These are phyloP conservation scores for Polygonum maritimum DNA, from an alignment of 148 eudicot species.

Conservation along the genomic window DNA sequence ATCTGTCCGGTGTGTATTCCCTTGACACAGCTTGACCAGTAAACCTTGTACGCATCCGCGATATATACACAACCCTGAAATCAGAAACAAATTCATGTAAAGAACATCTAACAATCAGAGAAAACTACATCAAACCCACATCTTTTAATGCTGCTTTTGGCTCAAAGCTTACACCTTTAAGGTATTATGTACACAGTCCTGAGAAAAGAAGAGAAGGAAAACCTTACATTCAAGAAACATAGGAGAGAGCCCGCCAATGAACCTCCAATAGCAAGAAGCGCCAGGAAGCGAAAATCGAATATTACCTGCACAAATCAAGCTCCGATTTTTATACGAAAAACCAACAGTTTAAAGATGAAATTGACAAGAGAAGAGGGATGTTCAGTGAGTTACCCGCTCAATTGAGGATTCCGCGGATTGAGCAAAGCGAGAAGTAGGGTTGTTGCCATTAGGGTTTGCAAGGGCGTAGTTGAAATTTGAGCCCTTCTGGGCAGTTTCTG, in stretches of 20 bases:
- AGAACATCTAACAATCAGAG: neutral
- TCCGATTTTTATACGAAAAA: neutral
- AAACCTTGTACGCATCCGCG: slow-evolving; percentile 68
- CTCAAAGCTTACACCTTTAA: no score
- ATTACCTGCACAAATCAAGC: slow-evolving; percentile 39
- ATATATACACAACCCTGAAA: slow-evolving; percentile 76
- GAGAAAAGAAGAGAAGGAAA: neutral
- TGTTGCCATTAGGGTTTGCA: slow-evolving; percentile 12
- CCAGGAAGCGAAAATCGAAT: slow-evolving; percentile 89
- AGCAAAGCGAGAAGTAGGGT: slow-evolving; percentile 22
- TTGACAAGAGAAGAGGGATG: neutral
- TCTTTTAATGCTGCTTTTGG: no score
- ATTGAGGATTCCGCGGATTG: slow-evolving; percentile 55
- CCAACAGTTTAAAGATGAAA: neutral
- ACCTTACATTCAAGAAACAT: slow-evolving; percentile 76
- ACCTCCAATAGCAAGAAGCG: slow-evolving; percentile 79
- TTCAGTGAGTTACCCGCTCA: slow-evolving; percentile 44
- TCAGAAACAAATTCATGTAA: slow-evolving; percentile 16
- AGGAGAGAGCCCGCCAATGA: slow-evolving; percentile 83
- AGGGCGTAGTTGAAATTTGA: slow-evolving; percentile 9
- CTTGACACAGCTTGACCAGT: slow-evolving; percentile 73
- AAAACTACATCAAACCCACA: neutral
- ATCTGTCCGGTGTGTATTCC: slow-evolving; percentile 83
- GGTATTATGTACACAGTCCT: neutral
- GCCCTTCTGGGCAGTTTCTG: neutral